Evolutionary conservation across 768 basidiomycete species (phyloP).

Genomic region (Phaeotremella fagi): DNA sequence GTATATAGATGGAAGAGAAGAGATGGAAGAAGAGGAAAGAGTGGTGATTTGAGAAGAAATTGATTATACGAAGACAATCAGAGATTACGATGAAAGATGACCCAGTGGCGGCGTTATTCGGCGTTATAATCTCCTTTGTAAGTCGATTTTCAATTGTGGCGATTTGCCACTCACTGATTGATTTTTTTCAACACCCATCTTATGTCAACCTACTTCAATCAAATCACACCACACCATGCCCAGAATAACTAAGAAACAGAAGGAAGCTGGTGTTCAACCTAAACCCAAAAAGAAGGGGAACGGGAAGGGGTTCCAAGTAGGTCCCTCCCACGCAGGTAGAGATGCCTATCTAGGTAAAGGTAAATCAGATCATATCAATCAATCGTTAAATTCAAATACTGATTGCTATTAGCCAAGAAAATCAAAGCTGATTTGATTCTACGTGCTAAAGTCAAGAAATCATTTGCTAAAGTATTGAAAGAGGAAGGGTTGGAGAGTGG

Average conservation of each 20-base stretch:
- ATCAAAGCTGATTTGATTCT: constrained; percentile 46
- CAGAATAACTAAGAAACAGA: constrained; percentile 31
- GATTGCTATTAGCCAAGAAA: constrained; percentile 37
- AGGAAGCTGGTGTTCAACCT: constrained; percentile 17
- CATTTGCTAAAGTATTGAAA: constrained; percentile 69
- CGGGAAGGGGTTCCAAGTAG: constrained; percentile 45
- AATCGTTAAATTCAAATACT: no score
- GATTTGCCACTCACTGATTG: constrained; percentile 2
- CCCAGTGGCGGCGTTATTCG: not conserved
- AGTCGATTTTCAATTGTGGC: constrained; percentile 4
- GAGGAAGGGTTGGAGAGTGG: constrained; percentile 67
- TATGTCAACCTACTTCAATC: not conserved
- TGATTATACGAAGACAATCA: no score
- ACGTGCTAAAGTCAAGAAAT: constrained; percentile 45
- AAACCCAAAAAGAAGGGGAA: constrained; percentile 11
- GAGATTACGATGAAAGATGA: no score
- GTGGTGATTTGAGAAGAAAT: no score
- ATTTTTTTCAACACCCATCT: not conserved
- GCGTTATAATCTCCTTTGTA: not conserved
- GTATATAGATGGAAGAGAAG: no score
- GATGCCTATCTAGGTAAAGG: constrained; percentile 50
- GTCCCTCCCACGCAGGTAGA: constrained; percentile 44
- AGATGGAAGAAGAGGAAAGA: no score
- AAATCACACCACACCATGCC: constrained; percentile 21
- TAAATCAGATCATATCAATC: no score